These are phyloP conservation scores for Begonia loranthoides DNA, from an alignment of 306 rosid species.

Conservation along the genomic window DNA sequence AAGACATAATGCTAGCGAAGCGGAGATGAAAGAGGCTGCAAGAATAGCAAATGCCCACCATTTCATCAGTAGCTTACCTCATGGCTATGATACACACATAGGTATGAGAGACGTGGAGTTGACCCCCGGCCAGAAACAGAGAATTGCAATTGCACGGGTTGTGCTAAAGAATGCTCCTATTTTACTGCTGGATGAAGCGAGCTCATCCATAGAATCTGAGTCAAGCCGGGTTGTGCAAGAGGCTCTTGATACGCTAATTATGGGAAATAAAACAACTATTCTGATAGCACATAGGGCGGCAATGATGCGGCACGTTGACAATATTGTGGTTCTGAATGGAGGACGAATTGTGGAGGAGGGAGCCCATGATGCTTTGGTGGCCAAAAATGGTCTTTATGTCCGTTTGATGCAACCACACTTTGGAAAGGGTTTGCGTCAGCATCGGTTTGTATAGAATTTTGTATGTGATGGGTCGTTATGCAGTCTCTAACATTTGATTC, in stretches of 20 bases:
- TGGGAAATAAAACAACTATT: slow-evolving; percentile 98
- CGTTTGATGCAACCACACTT: slow-evolving; percentile 98
- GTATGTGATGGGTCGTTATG: slow-evolving; percentile 8
- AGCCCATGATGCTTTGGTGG: slow-evolving; percentile 56
- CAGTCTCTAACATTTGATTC: slow-evolving; percentile 17
- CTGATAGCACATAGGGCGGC: slow-evolving; percentile 98
- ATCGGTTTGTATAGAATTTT: slow-evolving; percentile 54
- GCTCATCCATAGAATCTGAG: slow-evolving; percentile 95
- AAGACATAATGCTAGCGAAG: slow-evolving; percentile 96
- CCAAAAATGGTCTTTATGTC: slow-evolving; percentile 85
- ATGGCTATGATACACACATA: slow-evolving; percentile 96
- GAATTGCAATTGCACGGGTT: slow-evolving; percentile 95
- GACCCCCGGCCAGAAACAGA: slow-evolving; percentile 99
- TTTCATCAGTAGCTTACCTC: slow-evolving; percentile 94
- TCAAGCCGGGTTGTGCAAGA: slow-evolving; percentile 98
- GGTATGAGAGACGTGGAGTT: slow-evolving; percentile 99
- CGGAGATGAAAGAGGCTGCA: slow-evolving; percentile 98
- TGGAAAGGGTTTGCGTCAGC: slow-evolving; percentile 90
- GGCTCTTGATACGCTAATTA: slow-evolving; percentile 93
- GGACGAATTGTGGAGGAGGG: slow-evolving; percentile 98
- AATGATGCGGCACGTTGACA: slow-evolving; percentile 98
- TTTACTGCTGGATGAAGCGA: slow-evolving; percentile 90
- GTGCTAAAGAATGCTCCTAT: slow-evolving; percentile 93
- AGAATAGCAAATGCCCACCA: slow-evolving; percentile 99
- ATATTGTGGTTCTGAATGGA: slow-evolving; percentile 96